These are phyloP conservation scores for Sungouiella thailandica DNA, from an alignment of 805 yeast genomes.

Conservation along the genomic window DNA sequence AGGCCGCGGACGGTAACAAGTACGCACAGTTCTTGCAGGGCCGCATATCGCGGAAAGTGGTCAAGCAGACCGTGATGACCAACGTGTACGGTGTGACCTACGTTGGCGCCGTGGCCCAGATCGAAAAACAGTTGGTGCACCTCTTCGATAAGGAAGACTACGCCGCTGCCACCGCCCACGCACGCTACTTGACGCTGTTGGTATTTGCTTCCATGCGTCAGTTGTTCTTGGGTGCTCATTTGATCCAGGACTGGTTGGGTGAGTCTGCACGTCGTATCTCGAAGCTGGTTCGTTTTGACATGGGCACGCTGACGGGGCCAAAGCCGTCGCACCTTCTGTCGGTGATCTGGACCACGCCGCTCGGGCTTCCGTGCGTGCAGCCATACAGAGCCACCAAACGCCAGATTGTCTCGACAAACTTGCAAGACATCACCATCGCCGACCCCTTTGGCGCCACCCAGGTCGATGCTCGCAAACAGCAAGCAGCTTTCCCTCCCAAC, in stretches of 20 bases:
- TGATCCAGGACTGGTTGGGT: constrained; percentile 94
- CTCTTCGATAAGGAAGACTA: constrained; percentile 46
- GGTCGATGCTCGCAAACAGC: constrained; percentile 86
- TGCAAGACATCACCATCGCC: constrained; percentile 80
- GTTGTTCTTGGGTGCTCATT: constrained; percentile 86
- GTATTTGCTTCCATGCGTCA: constrained; percentile 83
- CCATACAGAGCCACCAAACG: constrained; percentile 76
- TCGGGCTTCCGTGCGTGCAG: constrained; percentile 94
- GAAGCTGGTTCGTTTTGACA: constrained; percentile 66
- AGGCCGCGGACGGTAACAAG: constrained; percentile 49
- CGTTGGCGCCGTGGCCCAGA: constrained; percentile 88
- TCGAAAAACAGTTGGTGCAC: constrained; percentile 68
- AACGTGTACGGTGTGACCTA: constrained; percentile 96
- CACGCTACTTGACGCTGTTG: constrained; percentile 63
- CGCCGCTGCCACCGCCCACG: constrained; percentile 10
- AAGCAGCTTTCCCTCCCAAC: constrained; percentile 93
- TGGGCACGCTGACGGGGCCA: constrained; percentile 25
- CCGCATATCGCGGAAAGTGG: constrained; percentile 76
- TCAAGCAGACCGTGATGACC: constrained; percentile 97
- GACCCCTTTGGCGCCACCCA: constrained; percentile 84
- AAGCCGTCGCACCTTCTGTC: constrained; percentile 71
- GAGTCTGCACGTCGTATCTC: constrained; percentile 78
- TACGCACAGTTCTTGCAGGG: constrained; percentile 53
- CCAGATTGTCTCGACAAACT: constrained; percentile 67
- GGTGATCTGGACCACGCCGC: constrained; percentile 96